These are phyloP conservation scores for Epichloe sylvatica DNA, from an alignment of 2,329 filamentous ascomycete species.

Conservation along the genomic window DNA sequence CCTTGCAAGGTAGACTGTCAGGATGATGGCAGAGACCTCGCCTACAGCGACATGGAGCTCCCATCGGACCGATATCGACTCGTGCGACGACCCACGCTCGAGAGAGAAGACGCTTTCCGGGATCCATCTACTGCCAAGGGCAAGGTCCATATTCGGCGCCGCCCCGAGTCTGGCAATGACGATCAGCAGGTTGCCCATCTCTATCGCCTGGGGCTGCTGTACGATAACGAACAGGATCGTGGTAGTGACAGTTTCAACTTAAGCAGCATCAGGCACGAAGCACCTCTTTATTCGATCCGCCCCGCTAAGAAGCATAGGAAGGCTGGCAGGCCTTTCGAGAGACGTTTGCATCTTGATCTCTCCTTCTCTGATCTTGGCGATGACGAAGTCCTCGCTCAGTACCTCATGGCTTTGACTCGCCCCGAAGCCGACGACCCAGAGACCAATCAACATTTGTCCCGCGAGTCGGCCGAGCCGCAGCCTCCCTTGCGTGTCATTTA, in stretches of 20 bases:
- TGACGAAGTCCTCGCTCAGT: conserved; percentile 25
- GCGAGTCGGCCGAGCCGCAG: conserved; percentile 10
- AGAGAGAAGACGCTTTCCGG: conserved; percentile 33
- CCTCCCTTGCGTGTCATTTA: conserved; percentile 27
- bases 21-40: conserved; percentile 22
- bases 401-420: conserved; percentile 15
- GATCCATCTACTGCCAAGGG: conserved; percentile 25
- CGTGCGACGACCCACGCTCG: conserved; percentile 26
- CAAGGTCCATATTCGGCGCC: conserved; percentile 14
- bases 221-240: conserved; percentile 22
- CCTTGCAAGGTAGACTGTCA: conserved; percentile 8
- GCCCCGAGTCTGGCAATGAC: conserved; percentile 12
- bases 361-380: conserved; percentile 29
- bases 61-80: conserved; percentile 23
- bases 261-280: conserved; percentile 24
- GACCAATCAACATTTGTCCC: conserved; percentile 7
- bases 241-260: conserved; percentile 23
- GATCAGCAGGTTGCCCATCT: conserved; percentile 27
- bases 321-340: conserved; percentile 9
- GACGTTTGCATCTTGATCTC: conserved; percentile 22
- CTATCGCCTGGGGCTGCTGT: conserved; percentile 31
- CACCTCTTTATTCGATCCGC: conserved; percentile 25
- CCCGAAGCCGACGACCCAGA: conserved; percentile 10
- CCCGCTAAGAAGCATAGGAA: conserved; percentile 19
- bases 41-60: conserved; percentile 20